Base-by-base conservation (phyloP, 2,329 filamentous ascomycete species). In the Elsinoe ampelina region DNA sequence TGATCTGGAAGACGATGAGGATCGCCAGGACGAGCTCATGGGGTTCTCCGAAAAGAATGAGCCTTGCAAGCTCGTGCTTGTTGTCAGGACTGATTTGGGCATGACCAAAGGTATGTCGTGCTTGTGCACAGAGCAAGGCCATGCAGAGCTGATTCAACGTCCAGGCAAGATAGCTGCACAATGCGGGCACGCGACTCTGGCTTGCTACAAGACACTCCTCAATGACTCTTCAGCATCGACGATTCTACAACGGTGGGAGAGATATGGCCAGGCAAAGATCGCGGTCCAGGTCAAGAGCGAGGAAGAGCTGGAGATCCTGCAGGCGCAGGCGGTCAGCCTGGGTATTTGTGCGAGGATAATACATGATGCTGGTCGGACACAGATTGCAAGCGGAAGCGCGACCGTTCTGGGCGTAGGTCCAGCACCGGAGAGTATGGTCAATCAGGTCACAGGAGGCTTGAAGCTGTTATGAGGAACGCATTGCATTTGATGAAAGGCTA, bases 91-190 rank as follows among this genome's bases (percentile, higher is more conserved):
- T 15, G 93, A 98, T 74, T 73, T 98, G 65, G 92, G 92, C 65
- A 98, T 98, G 93, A 93, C 87, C 8, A 97, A 95, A 75, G 92
- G 92, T 93, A 76, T 41, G 77, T 70, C 47, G 36, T 35, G 47
- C 22, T 30, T n/a, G n/a, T 43, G 52, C 36, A 39, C 26, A 43
- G 54, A 41, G 22, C 41, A 22, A 17, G 15, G 15, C 35, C 26
- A 32, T 41, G 50, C 38, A 39, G 35, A 39, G 30, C 50, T 54
- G 20, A 35, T 38, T 15, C 20, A 48, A 39, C 42, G 32, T 17
- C 19, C 61, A 95, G 92, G 92, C 66, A 98, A 98, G 79, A 96
- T 97, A 66, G 93, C 89, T 58, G 93, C 93, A 6, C 93, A 97
- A 73, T 92, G 87, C 73, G 87, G 86, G 51, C 93, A 97, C 72